Percentiles rank a stretch among this genome's conserved stretches.
Evolutionary conservation across 371 early-diverging fungal species (phyloP).

Genomic region (Zancudomyces culisetae): DNA sequence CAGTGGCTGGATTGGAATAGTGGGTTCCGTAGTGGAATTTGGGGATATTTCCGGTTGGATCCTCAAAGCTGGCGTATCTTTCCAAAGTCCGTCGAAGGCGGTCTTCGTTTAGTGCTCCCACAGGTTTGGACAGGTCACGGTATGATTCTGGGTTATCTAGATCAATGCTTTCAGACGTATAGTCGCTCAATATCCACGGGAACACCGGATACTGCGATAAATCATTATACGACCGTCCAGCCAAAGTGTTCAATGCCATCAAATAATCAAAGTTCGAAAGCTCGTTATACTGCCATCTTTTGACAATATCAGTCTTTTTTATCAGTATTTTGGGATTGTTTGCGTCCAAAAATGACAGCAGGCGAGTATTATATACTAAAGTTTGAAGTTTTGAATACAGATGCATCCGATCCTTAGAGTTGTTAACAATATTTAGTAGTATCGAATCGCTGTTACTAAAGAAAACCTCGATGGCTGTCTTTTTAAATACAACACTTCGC

Average conservation of each 20-base stretch:
- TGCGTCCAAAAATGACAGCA: conserved; percentile 20
- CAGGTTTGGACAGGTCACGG: conserved; percentile 47
- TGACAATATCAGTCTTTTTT: conserved; percentile 22
- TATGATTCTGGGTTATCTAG: conserved; percentile 32
- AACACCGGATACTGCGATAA: conserved; percentile 31
- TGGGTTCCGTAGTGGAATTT: conserved; percentile 59
- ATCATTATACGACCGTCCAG: conserved; percentile 33
- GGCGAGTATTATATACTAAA: conserved; percentile 15
- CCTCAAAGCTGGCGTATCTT: conserved; percentile 52
- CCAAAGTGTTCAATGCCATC: conserved; percentile 44
- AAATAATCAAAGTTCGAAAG: conserved; percentile 54
- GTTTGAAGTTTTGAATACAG: conserved; percentile 24
- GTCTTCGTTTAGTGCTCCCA: conserved; percentile 40
- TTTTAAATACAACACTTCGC: conserved; percentile 36
- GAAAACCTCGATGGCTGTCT: conserved; percentile 42
- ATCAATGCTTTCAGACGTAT: conserved; percentile 32
- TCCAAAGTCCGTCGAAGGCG: conserved; percentile 35
- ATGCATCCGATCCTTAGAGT: conserved; percentile 24
- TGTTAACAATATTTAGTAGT: conserved; percentile 33
- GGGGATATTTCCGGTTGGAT: conserved; percentile 37
- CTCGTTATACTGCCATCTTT: conserved; percentile 38
- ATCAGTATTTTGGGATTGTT: conserved; percentile 14
- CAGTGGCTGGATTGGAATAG: conserved; percentile 50
- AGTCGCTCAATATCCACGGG: conserved; percentile 32
- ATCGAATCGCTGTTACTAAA: conserved; percentile 33